A percentile compares a stretch with the other conserved stretches of the same genome.
phyloP scores from a whole-genome alignment of 2,329 filamentous ascomycete species.

The Alternaria arborescens region DNA sequence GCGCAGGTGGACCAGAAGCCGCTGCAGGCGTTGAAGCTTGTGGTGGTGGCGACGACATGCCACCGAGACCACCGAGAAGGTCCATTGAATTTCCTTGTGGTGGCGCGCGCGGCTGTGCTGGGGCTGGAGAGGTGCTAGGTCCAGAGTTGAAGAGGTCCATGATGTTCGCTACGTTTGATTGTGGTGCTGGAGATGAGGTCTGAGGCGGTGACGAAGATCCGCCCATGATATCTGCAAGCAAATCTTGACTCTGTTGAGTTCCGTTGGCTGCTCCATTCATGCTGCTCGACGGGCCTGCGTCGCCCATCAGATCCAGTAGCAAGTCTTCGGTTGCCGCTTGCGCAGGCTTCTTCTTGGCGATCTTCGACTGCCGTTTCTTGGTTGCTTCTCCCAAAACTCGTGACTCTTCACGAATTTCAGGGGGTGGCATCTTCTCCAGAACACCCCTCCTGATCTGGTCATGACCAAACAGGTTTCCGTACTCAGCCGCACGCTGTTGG shows the following conservation, averaged over 20 bases:
- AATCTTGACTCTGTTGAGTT: constrained; percentile 74
- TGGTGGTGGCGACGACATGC: constrained; percentile 58
- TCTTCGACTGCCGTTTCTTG: constrained; percentile 60
- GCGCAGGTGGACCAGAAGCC: constrained; percentile 57
- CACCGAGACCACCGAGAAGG: constrained; percentile 55
- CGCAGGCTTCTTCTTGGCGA: constrained; percentile 72
- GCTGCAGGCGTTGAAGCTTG: constrained; percentile 53
- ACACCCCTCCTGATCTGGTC: constrained; percentile 89
- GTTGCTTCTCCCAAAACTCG: constrained; percentile 84
- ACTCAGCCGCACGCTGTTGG: constrained; percentile 95
- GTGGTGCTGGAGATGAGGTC: constrained; percentile 45
- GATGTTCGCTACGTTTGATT: constrained; percentile 67
- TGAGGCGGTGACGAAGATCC: constrained; percentile 61
- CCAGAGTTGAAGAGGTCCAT: constrained; percentile 83
- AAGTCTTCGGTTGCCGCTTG: constrained; percentile 93
- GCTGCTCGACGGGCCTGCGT: constrained; percentile 65
- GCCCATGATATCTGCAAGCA: constrained; percentile 90
- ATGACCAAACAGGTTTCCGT: constrained; percentile 90
- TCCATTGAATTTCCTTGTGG: constrained; percentile 50
- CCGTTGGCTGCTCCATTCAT: constrained; percentile 65
- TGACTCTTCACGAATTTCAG: constrained; percentile 95
- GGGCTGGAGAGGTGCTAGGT: constrained; percentile 51
- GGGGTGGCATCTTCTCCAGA: constrained; percentile 95
- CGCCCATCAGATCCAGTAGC: constrained; percentile 90
- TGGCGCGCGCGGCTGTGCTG: constrained; percentile 51